A percentile compares a stretch with the other conserved stretches of the same genome.
phyloP scores from a whole-genome alignment of 2,329 filamentous ascomycete species.

The Alternaria brassicicola region DNA sequence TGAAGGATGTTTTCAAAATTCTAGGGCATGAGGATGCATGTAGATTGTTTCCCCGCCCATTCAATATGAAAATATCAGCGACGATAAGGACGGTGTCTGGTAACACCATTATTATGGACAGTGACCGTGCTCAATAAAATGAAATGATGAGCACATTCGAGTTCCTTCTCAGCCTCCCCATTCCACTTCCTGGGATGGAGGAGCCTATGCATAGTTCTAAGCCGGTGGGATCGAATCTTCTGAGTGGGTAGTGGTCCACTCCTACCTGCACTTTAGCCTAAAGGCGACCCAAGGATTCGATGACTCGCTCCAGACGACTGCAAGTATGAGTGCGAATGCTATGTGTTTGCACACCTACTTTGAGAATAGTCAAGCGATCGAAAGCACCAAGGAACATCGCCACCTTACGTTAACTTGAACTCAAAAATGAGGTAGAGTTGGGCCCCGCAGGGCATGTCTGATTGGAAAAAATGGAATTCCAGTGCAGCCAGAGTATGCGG shows the following conservation, averaged over 20 bases:
- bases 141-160: not conserved
- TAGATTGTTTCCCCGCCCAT: not conserved
- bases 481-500: not conserved
- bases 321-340: not conserved
- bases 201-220: not conserved
- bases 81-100: not conserved
- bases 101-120: not conserved
- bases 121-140: not conserved
- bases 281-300: not conserved
- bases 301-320: slow-evolving; percentile 6
- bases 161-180: not conserved
- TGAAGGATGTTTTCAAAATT: not conserved
- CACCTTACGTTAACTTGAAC: not conserved
- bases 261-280: not conserved
- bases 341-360: not conserved
- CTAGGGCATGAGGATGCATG: not conserved
- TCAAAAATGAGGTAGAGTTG: not conserved
- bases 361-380: not conserved
- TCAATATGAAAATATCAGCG: not conserved
- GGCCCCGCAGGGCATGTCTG: not conserved
- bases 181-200: not conserved
- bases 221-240: not conserved
- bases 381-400: not conserved
- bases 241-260: not conserved
- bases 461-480: not conserved